These are phyloP conservation scores for Tuber microsphaerosporum DNA, from an alignment of 495 filamentous ascomycete genomes.

Conservation along the genomic window DNA sequence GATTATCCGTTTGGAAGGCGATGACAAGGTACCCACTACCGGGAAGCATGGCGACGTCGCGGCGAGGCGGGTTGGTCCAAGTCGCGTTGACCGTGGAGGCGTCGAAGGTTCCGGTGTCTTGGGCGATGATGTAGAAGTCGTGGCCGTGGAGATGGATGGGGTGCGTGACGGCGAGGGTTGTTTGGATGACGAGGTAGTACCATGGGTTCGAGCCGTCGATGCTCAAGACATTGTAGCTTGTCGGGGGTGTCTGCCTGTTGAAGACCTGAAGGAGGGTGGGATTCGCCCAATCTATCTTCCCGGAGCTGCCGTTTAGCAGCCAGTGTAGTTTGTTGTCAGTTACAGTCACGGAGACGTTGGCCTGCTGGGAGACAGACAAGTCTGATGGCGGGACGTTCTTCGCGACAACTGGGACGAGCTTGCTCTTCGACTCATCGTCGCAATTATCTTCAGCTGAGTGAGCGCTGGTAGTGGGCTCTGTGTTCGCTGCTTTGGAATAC, in stretches of 20 bases:
- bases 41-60: conserved; percentile 55
- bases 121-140: conserved; percentile 53
- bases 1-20: conserved; percentile 55
- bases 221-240: conserved; percentile 43
- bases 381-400: conserved; percentile 41
- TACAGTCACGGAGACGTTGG: conserved; percentile 38
- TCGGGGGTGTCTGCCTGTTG: conserved; percentile 41
- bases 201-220: conserved; percentile 45
- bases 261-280: conserved; percentile 45
- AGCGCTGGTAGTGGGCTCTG: conserved; percentile 42
- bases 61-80: conserved; percentile 50
- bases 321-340: conserved; percentile 44
- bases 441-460: conserved; percentile 43
- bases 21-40: conserved; percentile 49
- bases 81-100: conserved; percentile 41
- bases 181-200: conserved; percentile 49
- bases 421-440: conserved; percentile 42
- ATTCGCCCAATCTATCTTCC: conserved; percentile 46
- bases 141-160: conserved; percentile 56
- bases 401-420: conserved; percentile 46
- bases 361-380: conserved; percentile 20
- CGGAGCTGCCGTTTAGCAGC: conserved; percentile 45
- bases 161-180: conserved; percentile 32
- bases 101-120: conserved; percentile 43
- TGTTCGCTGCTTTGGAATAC: conserved; percentile 45